Evolutionary conservation across 306 rosid species (phyloP).

Genomic region (Cucumis cinereus): DNA sequence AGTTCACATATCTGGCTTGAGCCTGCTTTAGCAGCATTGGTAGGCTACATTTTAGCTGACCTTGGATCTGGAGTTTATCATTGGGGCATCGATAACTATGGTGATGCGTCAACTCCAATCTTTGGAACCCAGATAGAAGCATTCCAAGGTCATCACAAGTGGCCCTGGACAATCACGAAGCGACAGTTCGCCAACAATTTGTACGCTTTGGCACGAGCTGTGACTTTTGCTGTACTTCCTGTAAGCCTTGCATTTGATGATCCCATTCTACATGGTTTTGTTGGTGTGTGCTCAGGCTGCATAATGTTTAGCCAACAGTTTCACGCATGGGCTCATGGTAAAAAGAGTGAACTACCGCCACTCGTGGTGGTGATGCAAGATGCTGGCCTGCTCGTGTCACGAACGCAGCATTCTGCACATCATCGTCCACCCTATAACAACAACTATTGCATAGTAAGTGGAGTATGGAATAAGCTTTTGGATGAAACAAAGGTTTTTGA

Average conservation of each 20-base stretch:
- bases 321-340: constrained; percentile 92
- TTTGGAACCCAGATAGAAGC: constrained; percentile 76
- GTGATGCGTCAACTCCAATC: constrained; percentile 43
- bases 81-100: constrained; percentile 84
- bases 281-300: constrained; percentile 49
- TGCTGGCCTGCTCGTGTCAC: constrained; percentile 51
- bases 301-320: constrained; percentile 96
- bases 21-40: constrained; percentile 31
- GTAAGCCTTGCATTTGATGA: constrained; percentile 38
- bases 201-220: constrained; percentile 51
- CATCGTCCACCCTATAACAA: constrained; percentile 70
- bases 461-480: constrained; percentile 70
- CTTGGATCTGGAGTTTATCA: constrained; percentile 87
- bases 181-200: constrained; percentile 82
- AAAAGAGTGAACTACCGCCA: constrained; percentile 55
- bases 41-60: constrained; percentile 67
- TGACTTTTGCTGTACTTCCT: constrained; percentile 57
- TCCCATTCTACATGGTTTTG: constrained; percentile 40
- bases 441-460: constrained; percentile 88
- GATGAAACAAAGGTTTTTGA: constrained; percentile 52
- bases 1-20: constrained; percentile 25
- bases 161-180: constrained; percentile 79
- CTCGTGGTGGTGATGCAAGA: constrained; percentile 57
- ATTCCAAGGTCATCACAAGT: constrained; percentile 84
- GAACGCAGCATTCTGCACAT: constrained; percentile 55